Evolutionary conservation across 352 stramenopile genomes (phyloP).

Genomic region (Pythium graminicola): DNA sequence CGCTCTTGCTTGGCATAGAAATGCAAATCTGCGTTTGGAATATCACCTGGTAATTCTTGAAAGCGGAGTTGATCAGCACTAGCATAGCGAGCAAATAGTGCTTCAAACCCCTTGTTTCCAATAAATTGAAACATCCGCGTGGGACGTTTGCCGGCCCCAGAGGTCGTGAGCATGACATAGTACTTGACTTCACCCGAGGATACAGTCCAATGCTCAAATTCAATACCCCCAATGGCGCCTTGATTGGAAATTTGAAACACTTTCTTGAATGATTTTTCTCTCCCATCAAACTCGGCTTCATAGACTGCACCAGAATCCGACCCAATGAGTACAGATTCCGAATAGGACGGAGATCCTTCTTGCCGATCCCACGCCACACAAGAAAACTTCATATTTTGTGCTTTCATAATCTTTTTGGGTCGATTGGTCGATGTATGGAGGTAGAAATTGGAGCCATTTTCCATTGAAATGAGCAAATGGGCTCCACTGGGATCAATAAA

Average conservation of each 20-base stretch:
- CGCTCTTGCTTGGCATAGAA: conserved; percentile 78
- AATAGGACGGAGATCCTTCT: conserved; percentile 45
- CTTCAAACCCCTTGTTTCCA: conserved; percentile 64
- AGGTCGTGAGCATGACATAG: conserved; percentile 83
- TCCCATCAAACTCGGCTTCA: conserved; percentile 82
- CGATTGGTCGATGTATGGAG: conserved; percentile 64
- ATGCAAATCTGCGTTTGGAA: conserved; percentile 66
- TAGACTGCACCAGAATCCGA: conserved; percentile 74
- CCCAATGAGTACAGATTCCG: conserved; percentile 70
- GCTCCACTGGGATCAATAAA: conserved; percentile 79
- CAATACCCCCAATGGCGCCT: conserved; percentile 67
- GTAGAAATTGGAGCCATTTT: conserved; percentile 87
- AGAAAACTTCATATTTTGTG: conserved; percentile 64
- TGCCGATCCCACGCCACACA: conserved; percentile 82
- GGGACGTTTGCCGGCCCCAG: conserved; percentile 73
- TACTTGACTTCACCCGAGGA: conserved; percentile 47
- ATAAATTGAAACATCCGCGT: conserved; percentile 92
- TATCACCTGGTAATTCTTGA: conserved; percentile 85
- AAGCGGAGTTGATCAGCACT: conserved; percentile 80
- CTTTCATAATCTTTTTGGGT: conserved; percentile 84
- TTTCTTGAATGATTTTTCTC: conserved; percentile 82
- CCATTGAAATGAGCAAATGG: conserved; percentile 80
- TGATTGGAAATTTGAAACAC: conserved; percentile 89
- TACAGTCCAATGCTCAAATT: conserved; percentile 75
- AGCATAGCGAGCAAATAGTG: conserved; percentile 81